phyloP scores from a whole-genome alignment of 169 alveolate genomes.

The Cryptosporidium tyzzeri region DNA sequence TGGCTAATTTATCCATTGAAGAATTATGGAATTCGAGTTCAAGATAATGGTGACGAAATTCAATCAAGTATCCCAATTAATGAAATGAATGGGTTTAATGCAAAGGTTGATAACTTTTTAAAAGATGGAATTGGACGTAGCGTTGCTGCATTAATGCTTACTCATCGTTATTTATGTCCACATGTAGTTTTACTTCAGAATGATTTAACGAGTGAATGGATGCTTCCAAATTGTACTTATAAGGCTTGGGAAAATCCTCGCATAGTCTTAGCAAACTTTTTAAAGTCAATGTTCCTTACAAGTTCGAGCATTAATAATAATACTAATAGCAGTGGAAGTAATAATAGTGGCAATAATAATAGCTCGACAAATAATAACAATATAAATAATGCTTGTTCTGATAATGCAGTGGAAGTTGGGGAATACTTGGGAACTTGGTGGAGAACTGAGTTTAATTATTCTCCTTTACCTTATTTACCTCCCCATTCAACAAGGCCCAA shows the following conservation, averaged over 20 bases:
- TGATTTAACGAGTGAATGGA: conserved; percentile 76
- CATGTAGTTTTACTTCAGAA: conserved; percentile 79
- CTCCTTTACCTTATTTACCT: conserved; percentile 80
- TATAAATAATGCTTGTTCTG: conserved; percentile 24
- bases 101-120: conserved; percentile 64
- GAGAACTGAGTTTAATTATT: conserved; percentile 80
- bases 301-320: not conserved
- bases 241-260: conserved; percentile 83
- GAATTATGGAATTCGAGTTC: conserved; percentile 68
- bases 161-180: conserved; percentile 79
- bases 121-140: conserved; percentile 80
- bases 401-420: conserved; percentile 78
- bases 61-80: not conserved
- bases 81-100: conserved; percentile 70
- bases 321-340: not conserved
- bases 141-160: conserved; percentile 79
- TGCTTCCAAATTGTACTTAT: conserved; percentile 77
- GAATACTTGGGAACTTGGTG: conserved; percentile 84
- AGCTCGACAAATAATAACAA: not conserved
- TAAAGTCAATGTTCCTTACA: conserved; percentile 57
- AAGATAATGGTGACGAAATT: conserved; percentile 24
- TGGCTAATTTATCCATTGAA: conserved; percentile 68
- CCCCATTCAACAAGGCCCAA: conserved; percentile 83
- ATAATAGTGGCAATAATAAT: not conserved
- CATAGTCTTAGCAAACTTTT: conserved; percentile 76